Percentiles rank a stretch among this genome's conserved stretches.
Conservation (phyloP, 495 filamentous ascomycete genomes). For the Tetracladium marchalianum region DNA sequence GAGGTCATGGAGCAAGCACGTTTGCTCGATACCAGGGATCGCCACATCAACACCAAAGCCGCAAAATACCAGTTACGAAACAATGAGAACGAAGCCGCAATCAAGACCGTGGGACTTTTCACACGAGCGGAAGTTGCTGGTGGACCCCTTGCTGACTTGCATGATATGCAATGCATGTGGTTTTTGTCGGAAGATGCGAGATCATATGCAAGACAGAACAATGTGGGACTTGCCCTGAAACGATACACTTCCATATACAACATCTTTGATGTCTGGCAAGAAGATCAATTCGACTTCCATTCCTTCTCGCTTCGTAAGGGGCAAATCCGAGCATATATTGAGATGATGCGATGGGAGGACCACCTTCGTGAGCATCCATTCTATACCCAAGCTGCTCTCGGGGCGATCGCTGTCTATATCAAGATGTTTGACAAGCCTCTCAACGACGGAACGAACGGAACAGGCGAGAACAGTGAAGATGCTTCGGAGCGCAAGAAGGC, state of each 20-base stretch:
- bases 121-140: conserved; percentile 78
- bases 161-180: conserved; percentile 99
- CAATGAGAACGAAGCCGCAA: conserved; percentile 72
- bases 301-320: conserved; percentile 92
- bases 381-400: conserved; percentile 76
- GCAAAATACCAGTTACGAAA: conserved; percentile 96
- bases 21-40: conserved; percentile 74
- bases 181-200: conserved; percentile 92
- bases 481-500: conserved; percentile 76
- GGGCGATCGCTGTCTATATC: conserved; percentile 72
- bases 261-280: conserved; percentile 94
- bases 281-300: conserved; percentile 99
- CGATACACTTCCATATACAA: conserved; percentile 76
- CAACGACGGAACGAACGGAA: conserved; percentile 44
- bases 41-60: conserved; percentile 96
- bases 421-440: conserved; percentile 68
- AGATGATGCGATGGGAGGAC: conserved; percentile 96
- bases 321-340: conserved; percentile 87
- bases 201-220: conserved; percentile 73
- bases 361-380: conserved; percentile 83
- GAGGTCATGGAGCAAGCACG: conserved; percentile 85
- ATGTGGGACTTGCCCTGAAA: conserved; percentile 80
- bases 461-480: conserved; percentile 26
- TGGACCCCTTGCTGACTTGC: conserved; percentile 80
- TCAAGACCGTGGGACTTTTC: conserved; percentile 89